Base-by-base conservation (phyloP, 306 rosid genomes). In the Vicia sativa region DNA sequence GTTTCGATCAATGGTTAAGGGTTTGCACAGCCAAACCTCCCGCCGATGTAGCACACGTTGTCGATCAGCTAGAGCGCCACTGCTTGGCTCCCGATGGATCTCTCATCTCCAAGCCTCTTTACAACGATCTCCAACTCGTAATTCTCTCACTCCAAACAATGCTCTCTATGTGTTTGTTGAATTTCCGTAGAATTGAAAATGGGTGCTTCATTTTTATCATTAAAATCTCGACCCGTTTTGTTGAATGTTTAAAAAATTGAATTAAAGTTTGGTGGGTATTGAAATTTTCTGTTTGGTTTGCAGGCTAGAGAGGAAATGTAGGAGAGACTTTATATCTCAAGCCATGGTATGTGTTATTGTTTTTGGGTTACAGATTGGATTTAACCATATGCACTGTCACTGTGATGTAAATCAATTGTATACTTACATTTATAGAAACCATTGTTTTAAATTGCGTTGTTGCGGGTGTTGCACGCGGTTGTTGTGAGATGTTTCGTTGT, bases 271-370 rank as follows among this genome's bases (percentile, higher is more conserved):
- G 61, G 35, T 74, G 50, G 37, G 41, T 18, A 25, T 31, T 72
- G 44, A 75, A 11, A 21, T 72, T 66, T 74, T 4, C 6, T 57
- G 41, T 19, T 78, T 54, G 12, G 10, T 57, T 72, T 83, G 76
- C 85, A 93, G 97, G 99, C 95, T 12, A 88, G 97, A 80, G 97
- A 90, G 87, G 99, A 88, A 86, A 93, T 93, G 99, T 86, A 89
- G 85, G 97, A 93, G 73, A 83, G 97, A 73, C 80, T 80, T 60
- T 89, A 13, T 90, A 90, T 75, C 68, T 90, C 79, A 93, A 87
- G 85, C 95, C 61, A 86, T 83, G 96, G 99, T 90, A 73, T 72
- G 53, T 62, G 5, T 56, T 60, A 1, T 7, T 45, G 5, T 70
- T 25, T n/a, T n/a, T 59, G 52, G 57, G 23, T 16, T 48, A 8